Base-by-base conservation (phyloP, 2,329 filamentous ascomycete genomes). In the Chalaropsis ovoidea region DNA sequence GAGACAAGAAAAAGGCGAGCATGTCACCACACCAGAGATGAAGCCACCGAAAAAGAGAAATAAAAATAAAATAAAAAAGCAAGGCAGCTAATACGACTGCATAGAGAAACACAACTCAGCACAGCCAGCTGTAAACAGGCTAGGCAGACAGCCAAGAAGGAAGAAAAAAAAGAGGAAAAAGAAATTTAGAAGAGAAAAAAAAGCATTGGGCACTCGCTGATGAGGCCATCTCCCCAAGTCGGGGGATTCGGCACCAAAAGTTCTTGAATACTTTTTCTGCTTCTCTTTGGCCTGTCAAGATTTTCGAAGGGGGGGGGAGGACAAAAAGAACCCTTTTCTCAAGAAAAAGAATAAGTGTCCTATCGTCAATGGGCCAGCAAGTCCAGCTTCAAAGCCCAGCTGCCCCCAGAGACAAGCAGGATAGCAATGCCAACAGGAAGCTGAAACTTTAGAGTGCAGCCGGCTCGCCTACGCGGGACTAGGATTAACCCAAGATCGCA, bases 151-250 rank as follows among this genome's bases (percentile, higher is more conserved):
- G 10, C 52, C 24, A 35, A 15, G 24, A 13, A 35, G 24, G 8
- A 35, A 7, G 7, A 56, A 56, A 54, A 31, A 31, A 31, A 13
- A 54, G 19, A 52, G 5, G 31, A 56, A 52, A 22, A 35, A 56
- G 27, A 31, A 54, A 54, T 2, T 13, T 5, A 35, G 15, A 56
- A 56, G 24, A 17, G 35, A 56, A 56, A 56, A 56, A 56, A 56
- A 56, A 56, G 52, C 52, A 56, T 56, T 56, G 52, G 52, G 52
- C 52, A 56, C 52, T 56, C 19, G 27, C 24, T 56, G 52, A 56
- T 56, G 52, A 56, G 52, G 52, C 52, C 52, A 56, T 56, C 52
- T 56, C 24, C 22, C 15, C 52, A 56, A 56, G 22, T 56, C 52
- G 52, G 24, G 52, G 27, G 52, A 56, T 56, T 56, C 35, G 22